These are phyloP conservation scores for Panicum hallii DNA, from an alignment of 202 grass and related monocot genomes.

Conservation along the genomic window DNA sequence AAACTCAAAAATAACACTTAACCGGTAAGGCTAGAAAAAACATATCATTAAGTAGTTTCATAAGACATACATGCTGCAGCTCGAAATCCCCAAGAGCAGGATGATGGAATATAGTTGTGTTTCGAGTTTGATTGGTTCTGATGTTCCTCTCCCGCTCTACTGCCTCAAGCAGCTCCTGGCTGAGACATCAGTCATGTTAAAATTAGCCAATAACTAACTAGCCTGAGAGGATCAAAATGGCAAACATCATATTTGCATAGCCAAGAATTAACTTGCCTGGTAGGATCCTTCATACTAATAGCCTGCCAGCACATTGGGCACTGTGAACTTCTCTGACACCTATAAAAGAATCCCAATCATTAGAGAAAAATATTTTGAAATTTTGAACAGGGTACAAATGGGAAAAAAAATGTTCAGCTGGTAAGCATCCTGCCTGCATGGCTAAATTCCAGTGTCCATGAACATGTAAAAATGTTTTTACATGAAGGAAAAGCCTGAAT, in stretches of 20 bases:
- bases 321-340: conserved; percentile 98
- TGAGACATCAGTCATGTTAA: conserved; percentile 49
- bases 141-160: conserved; percentile 77
- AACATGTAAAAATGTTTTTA: neutral
- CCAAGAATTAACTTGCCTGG: conserved; percentile 59
- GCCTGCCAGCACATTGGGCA: conserved; percentile 98
- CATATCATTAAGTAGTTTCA: conserved; percentile 17
- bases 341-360: conserved; percentile 46
- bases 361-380: conserved; percentile 43
- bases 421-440: conserved; percentile 8
- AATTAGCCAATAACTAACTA: conserved; percentile 34
- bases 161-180: conserved; percentile 83
- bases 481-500: neutral
- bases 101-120: conserved; percentile 76
- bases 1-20: neutral
- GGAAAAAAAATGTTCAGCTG: neutral
- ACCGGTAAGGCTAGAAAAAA: conserved; percentile 33
- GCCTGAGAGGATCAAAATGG: conserved; percentile 56
- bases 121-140: conserved; percentile 71
- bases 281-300: conserved; percentile 92
- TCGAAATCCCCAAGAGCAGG: conserved; percentile 85
- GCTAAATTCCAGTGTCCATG: neutral
- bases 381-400: conserved; percentile 30
- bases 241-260: conserved; percentile 32
- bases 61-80: conserved; percentile 75